Conservation (phyloP, 2,329 filamentous ascomycete genomes). For the Sarocladium strictum region DNA sequence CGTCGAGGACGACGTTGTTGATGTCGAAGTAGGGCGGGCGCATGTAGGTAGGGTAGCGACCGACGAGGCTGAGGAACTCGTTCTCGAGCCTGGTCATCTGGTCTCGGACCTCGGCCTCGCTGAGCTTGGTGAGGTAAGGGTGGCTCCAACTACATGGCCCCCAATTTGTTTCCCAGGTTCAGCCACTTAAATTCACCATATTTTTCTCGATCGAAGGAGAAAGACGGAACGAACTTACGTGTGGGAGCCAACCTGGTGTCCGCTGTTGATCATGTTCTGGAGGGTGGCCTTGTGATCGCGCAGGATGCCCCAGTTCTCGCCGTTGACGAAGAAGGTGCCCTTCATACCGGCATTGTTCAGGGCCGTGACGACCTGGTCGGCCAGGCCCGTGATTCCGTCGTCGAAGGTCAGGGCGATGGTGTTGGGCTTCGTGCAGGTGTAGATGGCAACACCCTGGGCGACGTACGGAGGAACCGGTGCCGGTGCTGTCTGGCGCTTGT, state of each 20-base stretch:
- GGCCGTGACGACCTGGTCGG: slow-evolving; percentile 25
- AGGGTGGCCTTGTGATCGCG: slow-evolving; percentile 16
- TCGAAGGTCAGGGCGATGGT: slow-evolving; percentile 32
- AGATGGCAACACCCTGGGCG: slow-evolving; percentile 12
- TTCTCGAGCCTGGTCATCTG: slow-evolving; percentile 32
- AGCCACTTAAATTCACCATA: too few species aligned
- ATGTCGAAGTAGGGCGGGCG: slow-evolving; percentile 31
- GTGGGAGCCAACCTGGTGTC: slow-evolving; percentile 51
- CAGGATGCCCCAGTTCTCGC: slow-evolving; percentile 18
- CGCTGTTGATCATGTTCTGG: slow-evolving; percentile 33
- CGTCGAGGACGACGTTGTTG: slow-evolving; percentile 21
- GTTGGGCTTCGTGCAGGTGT: slow-evolving; percentile 18
- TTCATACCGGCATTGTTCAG: slow-evolving; percentile 14
- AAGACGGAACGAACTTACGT: too few species aligned
- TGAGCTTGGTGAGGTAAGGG: slow-evolving; percentile 25
- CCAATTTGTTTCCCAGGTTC: not conserved
- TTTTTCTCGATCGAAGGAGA: too few species aligned
- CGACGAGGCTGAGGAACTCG: slow-evolving; percentile 25
- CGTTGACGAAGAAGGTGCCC: slow-evolving; percentile 25
- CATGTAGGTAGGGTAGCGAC: slow-evolving; percentile 28
- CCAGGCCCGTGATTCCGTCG: slow-evolving; percentile 32
- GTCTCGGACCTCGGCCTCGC: slow-evolving; percentile 16
- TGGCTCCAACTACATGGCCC: slow-evolving; percentile 25
- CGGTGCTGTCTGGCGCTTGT: not conserved
- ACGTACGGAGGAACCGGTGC: not conserved